Percentiles rank a stretch among this genome's conserved stretches.
phyloP scores from a whole-genome alignment of 177 flowering plant species.

The Vitis hybrid region DNA sequence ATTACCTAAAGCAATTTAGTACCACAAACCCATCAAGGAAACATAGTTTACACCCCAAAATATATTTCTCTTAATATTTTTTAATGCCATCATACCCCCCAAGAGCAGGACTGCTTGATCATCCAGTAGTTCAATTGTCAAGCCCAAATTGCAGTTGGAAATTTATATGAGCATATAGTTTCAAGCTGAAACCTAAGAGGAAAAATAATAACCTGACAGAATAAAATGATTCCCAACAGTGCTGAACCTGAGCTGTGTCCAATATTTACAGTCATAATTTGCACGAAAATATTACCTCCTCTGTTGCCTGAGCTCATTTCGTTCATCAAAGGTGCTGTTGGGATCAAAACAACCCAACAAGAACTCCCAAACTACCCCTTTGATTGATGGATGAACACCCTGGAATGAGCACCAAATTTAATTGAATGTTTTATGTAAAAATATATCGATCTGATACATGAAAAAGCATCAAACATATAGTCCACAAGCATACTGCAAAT shows the following conservation, averaged over 20 bases:
- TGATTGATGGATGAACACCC: constrained; percentile 91
- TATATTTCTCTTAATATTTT: no score
- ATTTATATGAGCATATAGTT: no score
- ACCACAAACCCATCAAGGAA: no score
- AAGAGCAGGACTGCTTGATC: no score
- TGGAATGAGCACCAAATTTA: constrained; percentile 18
- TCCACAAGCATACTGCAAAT: not conserved
- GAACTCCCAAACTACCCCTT: constrained; percentile 92
- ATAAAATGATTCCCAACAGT: not conserved
- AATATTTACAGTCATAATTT: not conserved
- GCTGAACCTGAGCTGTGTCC: not conserved
- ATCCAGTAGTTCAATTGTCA: no score
- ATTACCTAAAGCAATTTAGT: no score
- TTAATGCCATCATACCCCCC: no score
- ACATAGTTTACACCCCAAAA: no score
- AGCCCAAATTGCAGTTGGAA: no score
- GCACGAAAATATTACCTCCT: constrained; percentile 53
- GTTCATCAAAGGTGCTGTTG: constrained; percentile 65
- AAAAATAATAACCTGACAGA: not conserved
- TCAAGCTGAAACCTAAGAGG: no score
- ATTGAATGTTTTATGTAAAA: no score
- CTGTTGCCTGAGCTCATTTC: constrained; percentile 55
- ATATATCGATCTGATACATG: not conserved
- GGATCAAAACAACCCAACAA: constrained; percentile 89
- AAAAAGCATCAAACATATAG: not conserved